Base-by-base conservation (phyloP, 192 early-diverging fungal genomes). In the Coemansia biformis region DNA sequence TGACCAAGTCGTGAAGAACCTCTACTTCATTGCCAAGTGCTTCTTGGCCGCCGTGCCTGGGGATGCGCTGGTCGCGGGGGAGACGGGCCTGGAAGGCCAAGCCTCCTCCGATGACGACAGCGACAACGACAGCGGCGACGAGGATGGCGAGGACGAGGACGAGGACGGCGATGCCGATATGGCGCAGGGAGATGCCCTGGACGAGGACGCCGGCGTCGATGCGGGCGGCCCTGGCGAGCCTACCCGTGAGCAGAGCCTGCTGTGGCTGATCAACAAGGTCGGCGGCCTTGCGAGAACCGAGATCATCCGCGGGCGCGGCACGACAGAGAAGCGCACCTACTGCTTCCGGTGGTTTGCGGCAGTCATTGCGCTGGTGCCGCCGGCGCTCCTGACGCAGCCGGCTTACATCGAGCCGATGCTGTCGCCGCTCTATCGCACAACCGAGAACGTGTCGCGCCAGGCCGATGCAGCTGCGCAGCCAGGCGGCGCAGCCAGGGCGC, bases 281-380 rank as follows among this genome's bases (percentile, higher is more conserved):
- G 52, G 64, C 29, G 36, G 41, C 45, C 39, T 75, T 43, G 40
- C 76, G 0, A 60, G 66, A 13, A 68, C 66, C 0, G 73, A 76
- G 62, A 39, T 76, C 3, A 62, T 71, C 22, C 71, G 71, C 37
- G 55, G 60, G 3, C 63, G 57, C 8, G 47, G 53, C 8, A 18
- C 46, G 1, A 51, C 46, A 0, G 38, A 55, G 41, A 64, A 92
- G 83, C 78, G 90, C 38, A 79, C 77, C 19, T 85, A 76, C 40
- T 79, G 90, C n/a, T 97, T 92, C 76, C 83, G 91, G 54, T 91
- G 83, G 81, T 92, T 91, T 76, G 94, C 91, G 23, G 92, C 92
- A 9, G 83, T 94, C 59, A 66, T 78, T 22, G 78, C 78, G 13
- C 68, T 80, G n/a, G 68, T 95, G 10, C 75, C 79, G 2, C 32